Evolutionary conservation across 306 rosid species (phyloP), one percentile per base, ranked within the genome.

Genomic region (Geum urbanum): DNA sequence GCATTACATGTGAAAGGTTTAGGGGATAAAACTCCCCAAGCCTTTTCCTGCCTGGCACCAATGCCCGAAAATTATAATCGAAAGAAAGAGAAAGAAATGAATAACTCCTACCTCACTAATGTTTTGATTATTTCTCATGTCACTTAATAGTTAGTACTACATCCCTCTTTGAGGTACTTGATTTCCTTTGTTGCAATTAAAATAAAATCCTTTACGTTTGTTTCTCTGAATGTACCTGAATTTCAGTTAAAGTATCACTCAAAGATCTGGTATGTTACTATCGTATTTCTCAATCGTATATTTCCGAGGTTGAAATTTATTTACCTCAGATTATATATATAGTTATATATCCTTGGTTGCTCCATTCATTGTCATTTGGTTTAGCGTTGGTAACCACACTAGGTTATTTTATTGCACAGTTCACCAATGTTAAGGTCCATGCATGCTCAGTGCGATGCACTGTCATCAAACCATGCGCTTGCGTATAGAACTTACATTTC

Each of bases 181-280:
- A 49, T 49, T 78, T 66, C 19, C 67, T 51, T 50, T 60, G 47
- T 65, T 44, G 40, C 12, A 20, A 44, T 35, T 65, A 12, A 24
- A 66, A 45, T 37, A 3, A 12, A 40, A 3, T 15, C 47, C 35
- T 20, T 37, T 67, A 9, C 32, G 47, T 27, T 22, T 45, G 16
- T 69, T 41, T 39, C 24, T 54, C 27, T 5, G 3, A 40, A 60
- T n/a, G 24, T 58, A 32, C 27, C 8, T 35, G 47, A 48, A 46
- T 11, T 58, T 16, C 27, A 32, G 37, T 69, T 43, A n/a, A 24
- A 5, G 51, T 32, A 61, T 18, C 37, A 12, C 19, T 50, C 9
- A 15, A 43, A 12, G 6, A 14, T 76, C 60, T 53, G 13, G 43
- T 40, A 20, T 56, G 12, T 43, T 46, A 44, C 60, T 57, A 18